Evolutionary conservation across 2,329 filamentous ascomycete species (phyloP).

Genomic region (Hypomyces perniciosus): DNA sequence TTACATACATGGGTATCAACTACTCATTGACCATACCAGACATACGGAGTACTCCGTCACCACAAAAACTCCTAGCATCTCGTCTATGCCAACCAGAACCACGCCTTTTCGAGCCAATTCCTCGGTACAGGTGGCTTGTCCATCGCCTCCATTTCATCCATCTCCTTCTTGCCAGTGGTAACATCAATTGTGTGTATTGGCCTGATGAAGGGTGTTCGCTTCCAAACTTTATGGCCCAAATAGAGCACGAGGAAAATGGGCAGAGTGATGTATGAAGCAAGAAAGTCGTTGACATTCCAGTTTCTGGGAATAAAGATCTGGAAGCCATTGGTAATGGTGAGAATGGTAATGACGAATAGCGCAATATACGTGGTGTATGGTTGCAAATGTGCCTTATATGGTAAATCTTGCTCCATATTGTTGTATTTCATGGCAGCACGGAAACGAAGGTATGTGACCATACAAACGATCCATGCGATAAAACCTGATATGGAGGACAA

Average conservation of each 20-base stretch:
- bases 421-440: slow-evolving; percentile 49
- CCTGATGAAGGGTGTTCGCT: slow-evolving; percentile 37
- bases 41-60: too few relatives aligned
- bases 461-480: slow-evolving; percentile 55
- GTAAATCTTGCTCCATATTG: slow-evolving; percentile 43
- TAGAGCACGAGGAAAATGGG: slow-evolving; percentile 57
- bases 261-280: slow-evolving; percentile 58
- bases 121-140: slow-evolving; percentile 42
- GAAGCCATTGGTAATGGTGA: slow-evolving; percentile 72
- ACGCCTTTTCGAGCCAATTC: slow-evolving; percentile 46
- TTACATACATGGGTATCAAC: too few relatives aligned
- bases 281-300: slow-evolving; percentile 58
- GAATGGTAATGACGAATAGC: slow-evolving; percentile 51
- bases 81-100: slow-evolving; percentile 50
- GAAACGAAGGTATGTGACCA: slow-evolving; percentile 55
- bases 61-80: background rate
- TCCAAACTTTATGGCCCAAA: slow-evolving; percentile 51
- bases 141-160: slow-evolving; percentile 50
- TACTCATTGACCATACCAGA: too few relatives aligned
- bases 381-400: slow-evolving; percentile 47
- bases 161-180: slow-evolving; percentile 53
- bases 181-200: slow-evolving; percentile 48
- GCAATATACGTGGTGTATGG: slow-evolving; percentile 60
- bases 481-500: too few relatives aligned
- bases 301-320: slow-evolving; percentile 62